These are phyloP conservation scores for Chlamydomonas schloesseri DNA, from an alignment of 139 green algal genomes.

Conservation along the genomic window DNA sequence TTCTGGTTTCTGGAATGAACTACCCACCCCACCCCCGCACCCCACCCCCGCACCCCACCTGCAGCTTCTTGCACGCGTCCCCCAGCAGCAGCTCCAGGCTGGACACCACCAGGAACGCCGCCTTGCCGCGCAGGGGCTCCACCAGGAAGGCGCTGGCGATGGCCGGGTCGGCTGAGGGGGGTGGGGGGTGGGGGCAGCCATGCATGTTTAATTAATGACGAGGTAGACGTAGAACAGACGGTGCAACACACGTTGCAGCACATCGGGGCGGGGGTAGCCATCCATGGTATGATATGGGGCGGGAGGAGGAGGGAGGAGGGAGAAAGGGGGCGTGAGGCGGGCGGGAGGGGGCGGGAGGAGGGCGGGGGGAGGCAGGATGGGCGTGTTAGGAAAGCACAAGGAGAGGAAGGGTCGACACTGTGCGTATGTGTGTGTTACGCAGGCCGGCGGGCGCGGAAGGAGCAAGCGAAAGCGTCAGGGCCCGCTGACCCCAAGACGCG, in stretches of 20 bases:
- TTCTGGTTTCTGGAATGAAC: no score
- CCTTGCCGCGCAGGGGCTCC: conserved; percentile 58
- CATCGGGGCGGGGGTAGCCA: not conserved
- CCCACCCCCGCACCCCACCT: conserved; percentile 1
- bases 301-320: not conserved
- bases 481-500: no score
- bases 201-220: no score
- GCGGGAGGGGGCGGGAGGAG: no score
- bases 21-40: no score
- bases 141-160: conserved; percentile 64
- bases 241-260: not conserved
- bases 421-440: no score
- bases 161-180: conserved; percentile 32
- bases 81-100: conserved; percentile 82
- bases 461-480: no score
- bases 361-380: no score
- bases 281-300: not conserved
- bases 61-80: conserved; percentile 44
- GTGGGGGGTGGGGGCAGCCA: not conserved
- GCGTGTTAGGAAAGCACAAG: no score
- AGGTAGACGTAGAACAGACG: not conserved
- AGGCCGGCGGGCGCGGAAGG: no score
- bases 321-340: not conserved
- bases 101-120: conserved; percentile 69
- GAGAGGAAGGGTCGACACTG: no score